Evolutionary conservation across 495 filamentous ascomycete species (phyloP).

Genomic region (Parachaetomium inaequale): DNA sequence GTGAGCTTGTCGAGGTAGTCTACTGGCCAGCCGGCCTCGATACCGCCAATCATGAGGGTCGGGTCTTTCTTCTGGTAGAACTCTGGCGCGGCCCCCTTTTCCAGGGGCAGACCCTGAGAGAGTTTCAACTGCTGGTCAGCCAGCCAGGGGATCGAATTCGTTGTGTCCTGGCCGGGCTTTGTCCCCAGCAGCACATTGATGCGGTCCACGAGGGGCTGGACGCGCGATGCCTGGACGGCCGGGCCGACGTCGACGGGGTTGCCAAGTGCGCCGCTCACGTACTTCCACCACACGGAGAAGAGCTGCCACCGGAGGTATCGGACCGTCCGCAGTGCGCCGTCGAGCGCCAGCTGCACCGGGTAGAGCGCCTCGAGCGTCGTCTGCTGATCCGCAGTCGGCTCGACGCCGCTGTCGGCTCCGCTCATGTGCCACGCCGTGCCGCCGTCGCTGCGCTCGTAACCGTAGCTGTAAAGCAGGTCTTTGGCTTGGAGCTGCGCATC

Average conservation of each 20-base stretch:
- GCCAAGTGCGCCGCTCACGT: background rate
- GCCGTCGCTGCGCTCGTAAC: constrained; percentile 29
- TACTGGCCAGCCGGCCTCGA: constrained; percentile 43
- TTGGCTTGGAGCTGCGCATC: constrained; percentile 33
- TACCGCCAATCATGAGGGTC: constrained; percentile 43
- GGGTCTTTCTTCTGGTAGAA: constrained; percentile 43
- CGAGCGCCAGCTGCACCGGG: constrained; percentile 21
- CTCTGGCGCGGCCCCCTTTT: constrained; percentile 3
- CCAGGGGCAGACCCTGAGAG: too few relatives aligned
- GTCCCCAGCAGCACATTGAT: too few relatives aligned
- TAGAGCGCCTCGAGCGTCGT: background rate
- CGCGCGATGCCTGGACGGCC: too few relatives aligned
- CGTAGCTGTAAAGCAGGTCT: constrained; percentile 35
- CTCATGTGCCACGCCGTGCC: constrained; percentile 25
- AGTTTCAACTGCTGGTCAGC: too few relatives aligned
- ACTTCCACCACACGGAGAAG: constrained; percentile 44
- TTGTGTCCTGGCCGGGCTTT: too few relatives aligned
- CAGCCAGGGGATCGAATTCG: too few relatives aligned
- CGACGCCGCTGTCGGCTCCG: background rate
- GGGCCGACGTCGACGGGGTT: too few relatives aligned
- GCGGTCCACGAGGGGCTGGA: too few relatives aligned
- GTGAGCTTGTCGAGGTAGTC: constrained; percentile 42
- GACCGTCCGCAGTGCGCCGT: constrained; percentile 22
- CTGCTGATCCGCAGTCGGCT: background rate
- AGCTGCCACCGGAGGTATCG: constrained; percentile 37